Conservation (phyloP, 805 yeast species). For the Zygosaccharomyces bisporus region DNA sequence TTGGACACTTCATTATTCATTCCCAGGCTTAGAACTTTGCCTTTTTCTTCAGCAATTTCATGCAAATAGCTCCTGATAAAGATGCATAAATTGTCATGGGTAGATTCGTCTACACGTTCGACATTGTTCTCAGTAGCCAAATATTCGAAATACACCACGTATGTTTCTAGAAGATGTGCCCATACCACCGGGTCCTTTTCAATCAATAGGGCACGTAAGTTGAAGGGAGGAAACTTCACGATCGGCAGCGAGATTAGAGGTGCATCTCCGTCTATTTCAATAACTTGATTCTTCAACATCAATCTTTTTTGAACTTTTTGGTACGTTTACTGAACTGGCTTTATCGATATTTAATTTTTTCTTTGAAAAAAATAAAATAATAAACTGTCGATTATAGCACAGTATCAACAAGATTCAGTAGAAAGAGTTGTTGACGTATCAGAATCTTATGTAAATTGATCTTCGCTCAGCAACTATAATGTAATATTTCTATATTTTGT, state of each 20-base stretch:
- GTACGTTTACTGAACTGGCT: background rate
- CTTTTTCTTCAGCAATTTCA: conserved; percentile 60
- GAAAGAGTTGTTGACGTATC: too few species aligned
- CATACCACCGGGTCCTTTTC: conserved; percentile 84
- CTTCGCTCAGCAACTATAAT: too few species aligned
- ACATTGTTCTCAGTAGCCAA: conserved; percentile 40
- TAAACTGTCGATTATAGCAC: background rate
- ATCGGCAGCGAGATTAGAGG: conserved; percentile 45
- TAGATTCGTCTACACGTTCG: conserved; percentile 45
- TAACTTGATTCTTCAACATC: conserved; percentile 15
- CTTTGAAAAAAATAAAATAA: background rate
- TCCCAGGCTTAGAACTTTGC: conserved; percentile 63
- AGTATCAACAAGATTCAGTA: too few species aligned
- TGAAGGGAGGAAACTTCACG: conserved; percentile 71
- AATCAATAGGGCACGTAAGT: conserved; percentile 67
- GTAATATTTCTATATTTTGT: too few species aligned
- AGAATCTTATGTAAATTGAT: too few species aligned
- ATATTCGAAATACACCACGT: conserved; percentile 50
- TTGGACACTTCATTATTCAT: conserved; percentile 62
- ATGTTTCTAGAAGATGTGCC: conserved; percentile 66
- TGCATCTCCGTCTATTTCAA: conserved; percentile 23
- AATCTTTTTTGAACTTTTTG: background rate
- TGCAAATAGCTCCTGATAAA: conserved; percentile 55
- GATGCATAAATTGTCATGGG: conserved; percentile 53
- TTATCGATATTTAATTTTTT: background rate